phyloP scores from a whole-genome alignment of 805 yeast genomes.

The Saturnispora hagleri region DNA sequence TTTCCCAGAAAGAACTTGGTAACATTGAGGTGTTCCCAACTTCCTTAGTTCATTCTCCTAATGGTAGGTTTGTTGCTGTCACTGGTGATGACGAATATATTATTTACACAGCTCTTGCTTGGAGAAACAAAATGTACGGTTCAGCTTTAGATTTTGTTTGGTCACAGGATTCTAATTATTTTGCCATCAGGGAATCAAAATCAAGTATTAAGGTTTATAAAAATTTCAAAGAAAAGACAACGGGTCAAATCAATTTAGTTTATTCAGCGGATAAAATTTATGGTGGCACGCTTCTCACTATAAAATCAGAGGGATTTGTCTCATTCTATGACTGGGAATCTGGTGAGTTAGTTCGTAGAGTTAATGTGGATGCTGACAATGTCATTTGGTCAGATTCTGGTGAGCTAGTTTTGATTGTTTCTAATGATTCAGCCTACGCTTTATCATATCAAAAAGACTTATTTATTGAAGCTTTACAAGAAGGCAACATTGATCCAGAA shows the following conservation, averaged over 20 bases:
- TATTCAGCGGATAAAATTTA: constrained; percentile 72
- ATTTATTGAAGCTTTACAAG: constrained; percentile 52
- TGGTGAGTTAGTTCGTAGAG: constrained; percentile 74
- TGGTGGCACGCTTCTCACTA: constrained; percentile 84
- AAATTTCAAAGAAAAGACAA: constrained; percentile 73
- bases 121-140: constrained; percentile 95
- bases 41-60: constrained; percentile 83
- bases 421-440: constrained; percentile 67
- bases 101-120: constrained; percentile 91
- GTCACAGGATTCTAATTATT: constrained; percentile 85
- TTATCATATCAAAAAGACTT: constrained; percentile 62
- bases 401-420: constrained; percentile 69
- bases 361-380: constrained; percentile 77
- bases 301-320: constrained; percentile 74
- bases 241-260: constrained; percentile 53
- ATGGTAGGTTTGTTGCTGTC: constrained; percentile 94
- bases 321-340: constrained; percentile 92
- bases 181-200: constrained; percentile 68
- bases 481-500: constrained; percentile 55
- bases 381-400: constrained; percentile 93
- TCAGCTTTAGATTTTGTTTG: constrained; percentile 85
- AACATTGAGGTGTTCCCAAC: constrained; percentile 88
- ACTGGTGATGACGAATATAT: constrained; percentile 98
- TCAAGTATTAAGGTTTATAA: constrained; percentile 63
- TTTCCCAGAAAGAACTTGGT: constrained; percentile 88